Conservation (phyloP, 2,329 filamentous ascomycete species). For the Cladophialophora exuberans region DNA sequence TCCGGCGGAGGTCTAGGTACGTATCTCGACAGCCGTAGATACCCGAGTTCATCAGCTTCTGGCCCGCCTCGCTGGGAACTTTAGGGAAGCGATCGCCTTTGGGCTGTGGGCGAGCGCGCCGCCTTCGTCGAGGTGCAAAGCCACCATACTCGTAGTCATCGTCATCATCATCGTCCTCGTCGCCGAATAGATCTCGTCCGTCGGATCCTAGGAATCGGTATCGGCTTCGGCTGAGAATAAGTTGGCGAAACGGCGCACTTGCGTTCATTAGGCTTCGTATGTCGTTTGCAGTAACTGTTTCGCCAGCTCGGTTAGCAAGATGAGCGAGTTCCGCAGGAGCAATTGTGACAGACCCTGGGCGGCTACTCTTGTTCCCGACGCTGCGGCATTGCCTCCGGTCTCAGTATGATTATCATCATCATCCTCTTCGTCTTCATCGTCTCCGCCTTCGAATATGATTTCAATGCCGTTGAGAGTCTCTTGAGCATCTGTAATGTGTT, state of each 20-base stretch:
- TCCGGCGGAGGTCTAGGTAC: constrained; percentile 53
- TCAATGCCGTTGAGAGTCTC: constrained; percentile 31
- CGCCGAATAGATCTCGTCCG: constrained; percentile 39
- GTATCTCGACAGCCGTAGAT: constrained; percentile 73
- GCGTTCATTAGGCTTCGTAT: constrained; percentile 23
- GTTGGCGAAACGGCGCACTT: constrained; percentile 51
- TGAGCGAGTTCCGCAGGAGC: not conserved
- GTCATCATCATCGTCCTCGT: constrained; percentile 38
- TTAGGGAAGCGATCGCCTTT: constrained; percentile 69
- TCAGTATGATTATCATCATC: constrained; percentile 62
- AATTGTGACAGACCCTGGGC: constrained; percentile 15
- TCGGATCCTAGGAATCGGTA: constrained; percentile 39
- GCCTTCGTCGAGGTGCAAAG: constrained; percentile 42
- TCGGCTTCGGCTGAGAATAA: constrained; percentile 43
- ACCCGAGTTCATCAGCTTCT: constrained; percentile 78
- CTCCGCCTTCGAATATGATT: constrained; percentile 44
- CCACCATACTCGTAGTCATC: constrained; percentile 39
- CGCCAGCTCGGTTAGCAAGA: not conserved
- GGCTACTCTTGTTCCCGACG: constrained; percentile 21
- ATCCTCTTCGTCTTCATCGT: constrained; percentile 68
- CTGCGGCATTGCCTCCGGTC: constrained; percentile 35
- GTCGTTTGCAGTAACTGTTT: constrained; percentile 28
- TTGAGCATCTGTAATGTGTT: constrained; percentile 26
- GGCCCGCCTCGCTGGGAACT: constrained; percentile 77
- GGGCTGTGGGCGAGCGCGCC: constrained; percentile 50